Percentiles rank a stretch among this genome's conserved stretches.
Conservation (phyloP, 2,329 filamentous ascomycete genomes). For the Dendryphion nanum region DNA sequence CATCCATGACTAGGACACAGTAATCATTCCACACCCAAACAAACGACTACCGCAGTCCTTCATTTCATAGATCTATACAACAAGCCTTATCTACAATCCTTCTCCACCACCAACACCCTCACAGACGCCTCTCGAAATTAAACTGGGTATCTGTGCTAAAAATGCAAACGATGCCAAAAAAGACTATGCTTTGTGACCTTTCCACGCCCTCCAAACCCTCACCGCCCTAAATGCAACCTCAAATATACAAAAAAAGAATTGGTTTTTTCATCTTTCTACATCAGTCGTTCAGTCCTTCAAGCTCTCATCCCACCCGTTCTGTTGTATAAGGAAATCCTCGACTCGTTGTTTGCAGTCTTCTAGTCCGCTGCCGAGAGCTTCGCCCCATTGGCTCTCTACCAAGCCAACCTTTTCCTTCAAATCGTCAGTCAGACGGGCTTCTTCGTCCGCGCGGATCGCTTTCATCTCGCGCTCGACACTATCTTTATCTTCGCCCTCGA, state of each 20-base stretch:
- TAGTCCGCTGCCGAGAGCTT: constrained; percentile 78
- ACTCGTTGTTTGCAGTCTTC: constrained; percentile 72
- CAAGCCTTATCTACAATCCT: too few species aligned
- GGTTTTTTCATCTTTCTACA: too few species aligned
- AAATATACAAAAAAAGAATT: too few species aligned
- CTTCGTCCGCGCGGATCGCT: constrained; percentile 65
- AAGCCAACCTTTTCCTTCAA: constrained; percentile 90
- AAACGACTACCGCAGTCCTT: too few species aligned
- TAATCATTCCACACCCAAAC: too few species aligned
- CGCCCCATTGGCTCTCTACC: constrained; percentile 87
- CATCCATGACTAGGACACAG: too few species aligned
- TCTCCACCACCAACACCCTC: too few species aligned
- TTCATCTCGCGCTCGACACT: constrained; percentile 51
- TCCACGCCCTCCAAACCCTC: too few species aligned
- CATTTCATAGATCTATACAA: too few species aligned
- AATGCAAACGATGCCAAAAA: constrained; percentile 8
- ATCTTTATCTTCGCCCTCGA: constrained; percentile 38
- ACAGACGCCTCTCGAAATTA: too few species aligned
- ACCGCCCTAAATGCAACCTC: neutral
- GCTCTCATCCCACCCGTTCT: constrained; percentile 83
- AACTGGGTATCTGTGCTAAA: constrained; percentile 37
- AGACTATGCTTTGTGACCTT: too few species aligned
- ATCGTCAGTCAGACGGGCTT: constrained; percentile 72
- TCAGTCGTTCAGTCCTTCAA: constrained; percentile 41
- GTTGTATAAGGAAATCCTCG: constrained; percentile 68